phyloP scores from a whole-genome alignment of 257 asterid species.

The Ajuga chamaepitys region DNA sequence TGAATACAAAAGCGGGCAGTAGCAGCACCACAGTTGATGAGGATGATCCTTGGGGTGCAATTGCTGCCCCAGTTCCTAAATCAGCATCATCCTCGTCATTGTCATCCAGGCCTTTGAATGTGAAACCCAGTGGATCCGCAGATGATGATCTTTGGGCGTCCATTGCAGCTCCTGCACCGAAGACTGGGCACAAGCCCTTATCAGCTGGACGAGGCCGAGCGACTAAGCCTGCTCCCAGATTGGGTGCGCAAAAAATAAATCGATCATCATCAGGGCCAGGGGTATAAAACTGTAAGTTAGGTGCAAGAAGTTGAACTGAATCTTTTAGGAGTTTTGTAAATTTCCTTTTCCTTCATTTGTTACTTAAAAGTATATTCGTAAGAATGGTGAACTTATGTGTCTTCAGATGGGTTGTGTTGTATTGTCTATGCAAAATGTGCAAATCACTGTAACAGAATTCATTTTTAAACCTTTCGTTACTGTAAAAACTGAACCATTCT shows the following conservation, averaged over 20 bases:
- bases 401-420: conserved; percentile 21
- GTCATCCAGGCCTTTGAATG: conserved; percentile 34
- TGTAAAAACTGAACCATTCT: conserved; percentile 8
- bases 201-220: conserved; percentile 60
- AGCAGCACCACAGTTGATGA: conserved; percentile 38
- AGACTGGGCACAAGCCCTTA: conserved; percentile 58
- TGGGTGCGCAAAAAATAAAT: conserved; percentile 87
- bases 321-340: conserved; percentile 30
- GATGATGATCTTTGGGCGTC: conserved; percentile 86
- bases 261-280: conserved; percentile 65
- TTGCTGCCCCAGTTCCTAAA: conserved; percentile 59
- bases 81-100: too few species aligned
- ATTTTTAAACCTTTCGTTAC: conserved; percentile 11
- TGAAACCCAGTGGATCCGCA: conserved; percentile 39
- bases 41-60: conserved; percentile 63
- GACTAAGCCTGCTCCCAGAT: conserved; percentile 50
- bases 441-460: conserved; percentile 20
- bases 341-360: conserved; percentile 8
- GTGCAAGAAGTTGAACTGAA: conserved; percentile 8
- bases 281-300: conserved; percentile 30
- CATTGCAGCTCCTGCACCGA: conserved; percentile 80
- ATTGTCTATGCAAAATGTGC: conserved; percentile 7
- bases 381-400: neutral
- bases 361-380: conserved; percentile 7
- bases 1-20: conserved; percentile 25